These are phyloP conservation scores for Planoprotostelium fungivorum DNA, from an alignment of 78 protist species.

Conservation along the genomic window DNA sequence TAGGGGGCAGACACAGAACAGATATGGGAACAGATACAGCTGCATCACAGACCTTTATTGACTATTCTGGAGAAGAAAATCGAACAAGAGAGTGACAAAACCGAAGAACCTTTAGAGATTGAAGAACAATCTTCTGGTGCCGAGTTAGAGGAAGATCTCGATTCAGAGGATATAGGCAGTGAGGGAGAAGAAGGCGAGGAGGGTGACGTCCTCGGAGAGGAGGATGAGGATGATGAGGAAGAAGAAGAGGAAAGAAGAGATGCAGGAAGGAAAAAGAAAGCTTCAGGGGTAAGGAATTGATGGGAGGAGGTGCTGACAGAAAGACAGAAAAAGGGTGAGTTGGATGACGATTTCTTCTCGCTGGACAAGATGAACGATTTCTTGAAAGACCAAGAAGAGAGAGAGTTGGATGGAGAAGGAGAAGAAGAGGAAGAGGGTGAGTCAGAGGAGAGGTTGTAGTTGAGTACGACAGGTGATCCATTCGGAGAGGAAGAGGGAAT, in stretches of 20 bases:
- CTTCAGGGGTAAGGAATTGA: neutral
- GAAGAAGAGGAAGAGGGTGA: neutral
- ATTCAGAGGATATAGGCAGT: neutral
- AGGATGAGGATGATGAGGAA: neutral
- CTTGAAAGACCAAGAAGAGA: neutral
- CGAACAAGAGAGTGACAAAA: neutral
- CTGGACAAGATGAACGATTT: neutral
- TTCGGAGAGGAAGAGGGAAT: neutral
- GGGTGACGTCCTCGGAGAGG: neutral
- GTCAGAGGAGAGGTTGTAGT: neutral
- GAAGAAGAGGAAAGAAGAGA: neutral
- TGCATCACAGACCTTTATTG: neutral
- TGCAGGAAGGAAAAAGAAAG: neutral
- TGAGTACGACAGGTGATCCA: no score
- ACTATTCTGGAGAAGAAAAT: neutral
- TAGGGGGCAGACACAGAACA: neutral
- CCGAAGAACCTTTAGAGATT: no score
- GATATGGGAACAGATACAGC: neutral
- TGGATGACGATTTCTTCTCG: neutral
- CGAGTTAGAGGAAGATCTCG: no score
- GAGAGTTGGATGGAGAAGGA: neutral
- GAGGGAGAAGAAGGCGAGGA: neutral
- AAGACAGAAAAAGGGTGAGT: neutral
- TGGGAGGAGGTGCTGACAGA: no score
- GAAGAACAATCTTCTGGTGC: no score